Evolutionary conservation across 257 asterid species (phyloP).

Genomic region (Scutellaria baicalensis): DNA sequence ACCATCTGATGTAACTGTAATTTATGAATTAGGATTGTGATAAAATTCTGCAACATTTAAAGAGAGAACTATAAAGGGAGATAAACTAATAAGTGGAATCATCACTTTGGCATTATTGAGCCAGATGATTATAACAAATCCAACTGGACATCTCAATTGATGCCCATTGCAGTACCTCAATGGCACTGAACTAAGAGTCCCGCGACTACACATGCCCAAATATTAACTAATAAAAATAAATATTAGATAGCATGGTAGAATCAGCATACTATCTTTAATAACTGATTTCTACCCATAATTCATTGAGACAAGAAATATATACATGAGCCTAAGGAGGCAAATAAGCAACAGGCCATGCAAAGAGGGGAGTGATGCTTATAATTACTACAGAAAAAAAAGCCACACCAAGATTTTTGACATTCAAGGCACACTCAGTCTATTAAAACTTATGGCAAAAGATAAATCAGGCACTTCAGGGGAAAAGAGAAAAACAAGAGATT

Average conservation of each 20-base stretch:
- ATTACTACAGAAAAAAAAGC: background rate
- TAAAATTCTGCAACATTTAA: constrained; percentile 10
- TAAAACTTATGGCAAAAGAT: background rate
- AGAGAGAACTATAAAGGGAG: constrained; percentile 4
- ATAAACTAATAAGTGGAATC: constrained; percentile 2
- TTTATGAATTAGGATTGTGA: constrained; percentile 3
- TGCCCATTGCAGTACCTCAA: background rate
- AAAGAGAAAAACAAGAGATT: background rate
- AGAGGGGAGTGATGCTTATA: background rate
- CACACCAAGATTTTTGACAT: background rate
- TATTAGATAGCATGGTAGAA: background rate
- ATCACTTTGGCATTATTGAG: background rate
- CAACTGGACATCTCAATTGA: background rate
- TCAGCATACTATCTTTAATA: background rate
- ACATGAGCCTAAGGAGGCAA: background rate
- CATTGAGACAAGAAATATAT: background rate
- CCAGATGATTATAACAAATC: background rate
- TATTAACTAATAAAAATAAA: background rate
- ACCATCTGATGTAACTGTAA: constrained; percentile 37
- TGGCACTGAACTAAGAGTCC: background rate
- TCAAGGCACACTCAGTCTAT: background rate
- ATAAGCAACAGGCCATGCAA: background rate
- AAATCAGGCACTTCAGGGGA: background rate
- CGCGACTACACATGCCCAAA: background rate
- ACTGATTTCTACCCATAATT: background rate